Evolutionary conservation across 2,329 filamentous ascomycete species (phyloP).

Genomic region (Lachnellula subtilissima): DNA sequence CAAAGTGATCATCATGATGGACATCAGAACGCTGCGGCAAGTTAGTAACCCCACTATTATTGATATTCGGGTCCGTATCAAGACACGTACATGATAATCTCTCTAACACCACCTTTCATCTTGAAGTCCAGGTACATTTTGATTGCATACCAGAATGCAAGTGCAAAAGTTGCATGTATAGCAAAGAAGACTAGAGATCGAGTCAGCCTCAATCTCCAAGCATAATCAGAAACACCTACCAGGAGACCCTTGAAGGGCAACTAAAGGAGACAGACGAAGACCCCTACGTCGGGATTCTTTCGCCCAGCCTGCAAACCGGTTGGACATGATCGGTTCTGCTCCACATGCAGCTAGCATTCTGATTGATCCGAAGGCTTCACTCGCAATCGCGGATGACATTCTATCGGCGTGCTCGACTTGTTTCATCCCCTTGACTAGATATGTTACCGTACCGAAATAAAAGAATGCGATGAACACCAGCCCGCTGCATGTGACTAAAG

Average conservation of each 20-base stretch:
- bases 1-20: conserved; percentile 19
- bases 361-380: conserved; percentile 53
- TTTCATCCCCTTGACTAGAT: conserved; percentile 47
- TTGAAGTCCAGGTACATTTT: conserved; percentile 42
- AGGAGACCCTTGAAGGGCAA: conserved; percentile 48
- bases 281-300: conserved; percentile 43
- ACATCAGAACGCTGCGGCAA: conserved; percentile 14
- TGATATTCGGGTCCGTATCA: background rate
- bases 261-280: conserved; percentile 41
- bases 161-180: conserved; percentile 41
- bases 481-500: conserved; percentile 52
- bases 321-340: conserved; percentile 48
- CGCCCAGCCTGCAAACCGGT: conserved; percentile 50
- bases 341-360: conserved; percentile 57
- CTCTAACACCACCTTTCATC: conserved; percentile 42
- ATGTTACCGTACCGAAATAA: conserved; percentile 44
- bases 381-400: conserved; percentile 51
- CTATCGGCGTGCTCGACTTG: conserved; percentile 44
- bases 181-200: conserved; percentile 30
- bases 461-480: conserved; percentile 50
- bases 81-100: conserved; percentile 48
- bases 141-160: conserved; percentile 59
- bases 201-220: background rate
- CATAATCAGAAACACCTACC: conserved; percentile 2
- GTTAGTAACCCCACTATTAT: background rate